A percentile compares a stretch with the other conserved stretches of the same genome.
Evolutionary conservation across 2,329 filamentous ascomycete species (phyloP).

Genomic region (Monosporascus sp.): DNA sequence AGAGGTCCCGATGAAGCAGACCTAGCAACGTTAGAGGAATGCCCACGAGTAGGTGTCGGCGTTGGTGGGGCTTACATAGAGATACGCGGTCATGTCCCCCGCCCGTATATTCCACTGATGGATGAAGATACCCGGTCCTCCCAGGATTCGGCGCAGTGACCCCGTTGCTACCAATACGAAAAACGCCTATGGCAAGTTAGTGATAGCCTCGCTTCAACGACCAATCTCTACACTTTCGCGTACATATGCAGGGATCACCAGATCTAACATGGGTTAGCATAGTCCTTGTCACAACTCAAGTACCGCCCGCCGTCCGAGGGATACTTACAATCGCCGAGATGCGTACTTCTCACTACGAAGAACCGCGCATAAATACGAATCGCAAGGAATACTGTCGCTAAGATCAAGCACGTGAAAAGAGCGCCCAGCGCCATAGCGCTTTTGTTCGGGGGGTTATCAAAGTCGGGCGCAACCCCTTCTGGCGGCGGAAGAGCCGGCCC

Average conservation of each 20-base stretch:
- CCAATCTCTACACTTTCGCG: background rate
- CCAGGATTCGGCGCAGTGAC: background rate
- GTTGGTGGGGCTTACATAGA: slow-evolving; percentile 1
- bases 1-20: slow-evolving; percentile 5
- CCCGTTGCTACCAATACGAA: background rate
- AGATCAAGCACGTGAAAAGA: slow-evolving; percentile 1
- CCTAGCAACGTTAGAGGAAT: background rate
- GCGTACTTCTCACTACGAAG: slow-evolving; percentile 2
- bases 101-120: slow-evolving; percentile 10
- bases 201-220: background rate
- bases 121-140: slow-evolving; percentile 6
- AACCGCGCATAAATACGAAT: slow-evolving; percentile 3
- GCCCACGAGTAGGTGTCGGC: too few species aligned
- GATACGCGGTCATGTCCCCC: slow-evolving; percentile 2
- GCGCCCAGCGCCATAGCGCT: background rate
- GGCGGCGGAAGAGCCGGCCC: slow-evolving; percentile 9
- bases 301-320: background rate
- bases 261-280: background rate
- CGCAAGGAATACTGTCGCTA: slow-evolving; percentile 6
- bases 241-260: slow-evolving; percentile 3
- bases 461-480: slow-evolving; percentile 3
- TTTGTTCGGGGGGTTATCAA: slow-evolving; percentile 7
- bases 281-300: background rate
- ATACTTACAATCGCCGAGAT: slow-evolving; percentile 4
- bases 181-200: background rate